Evolutionary conservation across 2,329 filamentous ascomycete genomes (phyloP).

Genomic region (Neofusicoccum sp.): DNA sequence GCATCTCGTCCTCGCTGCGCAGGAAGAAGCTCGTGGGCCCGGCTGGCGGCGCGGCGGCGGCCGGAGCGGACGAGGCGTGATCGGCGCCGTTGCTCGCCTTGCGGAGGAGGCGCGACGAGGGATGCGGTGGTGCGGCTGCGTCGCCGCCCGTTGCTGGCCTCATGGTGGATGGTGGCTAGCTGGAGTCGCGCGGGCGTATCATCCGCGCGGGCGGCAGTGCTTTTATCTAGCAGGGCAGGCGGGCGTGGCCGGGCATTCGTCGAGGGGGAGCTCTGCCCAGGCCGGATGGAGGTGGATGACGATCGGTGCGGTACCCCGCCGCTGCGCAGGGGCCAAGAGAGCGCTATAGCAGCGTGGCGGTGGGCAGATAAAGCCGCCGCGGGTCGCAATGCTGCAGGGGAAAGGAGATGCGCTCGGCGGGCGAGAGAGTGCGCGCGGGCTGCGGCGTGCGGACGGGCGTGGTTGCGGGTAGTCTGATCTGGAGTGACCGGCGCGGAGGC

Average conservation of each 20-base stretch:
- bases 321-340: constrained; percentile 15
- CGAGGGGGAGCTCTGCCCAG: constrained; percentile 9
- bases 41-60: constrained; percentile 28
- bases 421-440: neutral
- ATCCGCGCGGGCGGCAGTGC: neutral
- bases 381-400: constrained; percentile 1
- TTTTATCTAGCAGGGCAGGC: constrained; percentile 9
- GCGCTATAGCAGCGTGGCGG: constrained; percentile 16
- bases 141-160: constrained; percentile 37
- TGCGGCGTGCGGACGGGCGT: neutral
- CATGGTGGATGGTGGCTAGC: constrained; percentile 25
- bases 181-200: constrained; percentile 2
- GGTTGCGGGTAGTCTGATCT: constrained; percentile 2
- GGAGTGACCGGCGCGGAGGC: constrained; percentile 7
- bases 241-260: constrained; percentile 4
- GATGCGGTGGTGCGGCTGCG: constrained; percentile 29
- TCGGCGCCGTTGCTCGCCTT: constrained; percentile 36
- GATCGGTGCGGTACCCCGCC: constrained; percentile 17
- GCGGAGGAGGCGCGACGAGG: constrained; percentile 29
- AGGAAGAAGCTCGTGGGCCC: constrained; percentile 61
- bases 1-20: constrained; percentile 52
- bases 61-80: constrained; percentile 1
- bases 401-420: constrained; percentile 1
- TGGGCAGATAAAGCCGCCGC: constrained; percentile 14
- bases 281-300: constrained; percentile 14